A percentile compares a stretch with the other conserved stretches of the same genome.
Evolutionary conservation across 176 grass and related monocot species (phyloP).

Genomic region (Tillandsia fasciculata): DNA sequence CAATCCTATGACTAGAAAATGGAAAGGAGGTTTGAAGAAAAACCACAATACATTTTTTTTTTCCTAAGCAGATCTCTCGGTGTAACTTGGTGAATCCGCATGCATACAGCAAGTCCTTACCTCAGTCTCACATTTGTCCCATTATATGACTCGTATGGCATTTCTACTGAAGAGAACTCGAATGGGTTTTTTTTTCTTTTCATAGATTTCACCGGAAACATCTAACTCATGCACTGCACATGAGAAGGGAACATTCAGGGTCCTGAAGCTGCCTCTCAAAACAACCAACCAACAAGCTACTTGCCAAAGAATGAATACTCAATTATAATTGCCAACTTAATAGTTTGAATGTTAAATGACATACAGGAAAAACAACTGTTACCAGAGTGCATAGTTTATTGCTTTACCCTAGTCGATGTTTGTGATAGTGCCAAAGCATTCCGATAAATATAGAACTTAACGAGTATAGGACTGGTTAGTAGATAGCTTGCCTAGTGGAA

Average conservation of each 20-base stretch:
- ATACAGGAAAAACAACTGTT: neutral
- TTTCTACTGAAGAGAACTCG: conserved; percentile 88
- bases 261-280: conserved; percentile 1
- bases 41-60: neutral
- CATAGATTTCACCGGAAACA: conserved; percentile 80
- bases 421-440: too few species aligned
- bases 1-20: too few species aligned
- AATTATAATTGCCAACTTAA: neutral
- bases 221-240: conserved; percentile 75
- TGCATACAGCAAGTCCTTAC: conserved; percentile 20
- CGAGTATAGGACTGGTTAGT: too few species aligned
- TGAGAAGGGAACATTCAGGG: conserved; percentile 5
- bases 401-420: too few species aligned
- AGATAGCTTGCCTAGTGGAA: neutral
- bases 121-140: conserved; percentile 90
- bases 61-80: neutral
- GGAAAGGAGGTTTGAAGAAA: neutral
- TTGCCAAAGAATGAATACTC: neutral
- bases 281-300: neutral
- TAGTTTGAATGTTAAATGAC: neutral
- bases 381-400: neutral
- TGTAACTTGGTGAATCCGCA: neutral
- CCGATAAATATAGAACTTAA: too few species aligned
- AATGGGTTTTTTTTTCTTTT: conserved; percentile 81
- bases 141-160: conserved; percentile 91